A percentile compares a stretch with the other conserved stretches of the same genome.
Conservation (phyloP, 176 grass and related monocot species). For the Oryza brachyantha region DNA sequence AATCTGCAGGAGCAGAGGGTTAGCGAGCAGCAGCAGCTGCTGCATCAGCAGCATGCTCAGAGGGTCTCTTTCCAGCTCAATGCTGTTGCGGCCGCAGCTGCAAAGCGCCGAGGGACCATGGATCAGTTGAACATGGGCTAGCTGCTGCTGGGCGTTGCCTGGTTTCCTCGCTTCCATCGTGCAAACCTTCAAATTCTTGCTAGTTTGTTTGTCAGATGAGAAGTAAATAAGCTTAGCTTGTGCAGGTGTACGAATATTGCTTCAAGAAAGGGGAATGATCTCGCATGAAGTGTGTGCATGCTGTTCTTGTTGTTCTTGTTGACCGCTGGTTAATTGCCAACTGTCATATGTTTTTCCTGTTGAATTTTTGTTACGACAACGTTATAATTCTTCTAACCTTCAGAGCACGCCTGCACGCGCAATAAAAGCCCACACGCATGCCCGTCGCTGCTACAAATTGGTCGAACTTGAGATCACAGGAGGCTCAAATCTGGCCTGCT, state of each 20-base stretch:
- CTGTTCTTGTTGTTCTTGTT: background rate
- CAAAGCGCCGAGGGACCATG: constrained; percentile 50
- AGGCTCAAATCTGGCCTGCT: no score
- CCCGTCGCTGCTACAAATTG: no score
- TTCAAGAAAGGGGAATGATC: background rate
- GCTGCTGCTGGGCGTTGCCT: background rate
- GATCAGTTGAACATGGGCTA: constrained; percentile 49
- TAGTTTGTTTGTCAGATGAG: constrained; percentile 17
- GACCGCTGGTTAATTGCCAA: background rate
- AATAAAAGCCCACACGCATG: no score
- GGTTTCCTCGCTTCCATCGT: background rate
- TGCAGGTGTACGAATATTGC: background rate
- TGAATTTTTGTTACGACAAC: no score
- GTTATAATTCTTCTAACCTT: no score
- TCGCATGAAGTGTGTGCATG: background rate
- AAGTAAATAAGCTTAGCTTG: background rate
- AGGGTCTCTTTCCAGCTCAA: constrained; percentile 92
- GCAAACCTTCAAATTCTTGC: background rate
- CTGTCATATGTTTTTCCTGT: background rate
- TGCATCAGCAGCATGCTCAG: constrained; percentile 49
- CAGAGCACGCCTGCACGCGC: no score
- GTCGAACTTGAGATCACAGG: no score
- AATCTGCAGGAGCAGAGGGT: constrained; percentile 43
- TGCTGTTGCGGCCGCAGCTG: constrained; percentile 44
- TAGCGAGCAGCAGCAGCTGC: constrained; percentile 43